These are phyloP conservation scores for Eutrema heterophyllum DNA, from an alignment of 345 rosid species.

Conservation along the genomic window DNA sequence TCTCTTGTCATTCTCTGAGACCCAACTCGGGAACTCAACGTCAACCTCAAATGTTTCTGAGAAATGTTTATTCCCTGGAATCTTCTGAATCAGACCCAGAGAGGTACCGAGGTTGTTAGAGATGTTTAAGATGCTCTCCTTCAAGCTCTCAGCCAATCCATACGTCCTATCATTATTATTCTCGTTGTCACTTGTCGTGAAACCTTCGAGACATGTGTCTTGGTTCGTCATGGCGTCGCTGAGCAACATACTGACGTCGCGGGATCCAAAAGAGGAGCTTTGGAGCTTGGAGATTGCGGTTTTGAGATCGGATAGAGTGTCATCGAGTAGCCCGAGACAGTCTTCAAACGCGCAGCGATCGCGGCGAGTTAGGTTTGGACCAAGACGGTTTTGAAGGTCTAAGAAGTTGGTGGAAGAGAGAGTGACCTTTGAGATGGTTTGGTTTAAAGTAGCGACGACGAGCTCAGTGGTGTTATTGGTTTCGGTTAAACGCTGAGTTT, in stretches of 20 bases:
- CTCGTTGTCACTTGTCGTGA: constrained; percentile 18
- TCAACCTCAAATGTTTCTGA: constrained; percentile 39
- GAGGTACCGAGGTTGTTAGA: constrained; percentile 65
- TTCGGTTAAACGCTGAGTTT: neutral
- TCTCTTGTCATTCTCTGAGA: constrained; percentile 41
- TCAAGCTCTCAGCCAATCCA: constrained; percentile 34
- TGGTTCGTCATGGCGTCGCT: constrained; percentile 82
- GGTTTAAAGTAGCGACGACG: constrained; percentile 47
- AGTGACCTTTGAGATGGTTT: constrained; percentile 41
- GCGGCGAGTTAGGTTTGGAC: constrained; percentile 19
- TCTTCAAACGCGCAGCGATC: constrained; percentile 51
- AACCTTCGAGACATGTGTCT: constrained; percentile 92
- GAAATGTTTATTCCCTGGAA: constrained; percentile 34
- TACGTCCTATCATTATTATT: constrained; percentile 12
- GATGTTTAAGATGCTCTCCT: constrained; percentile 45
- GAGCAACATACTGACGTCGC: constrained; percentile 47
- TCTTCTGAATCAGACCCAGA: constrained; percentile 53
- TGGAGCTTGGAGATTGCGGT: constrained; percentile 42
- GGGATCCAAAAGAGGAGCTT: neutral
- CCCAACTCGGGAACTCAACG: constrained; percentile 59
- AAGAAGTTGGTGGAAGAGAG: constrained; percentile 47
- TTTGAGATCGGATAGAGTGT: constrained; percentile 43
- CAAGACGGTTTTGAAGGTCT: constrained; percentile 15
- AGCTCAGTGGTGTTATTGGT: constrained; percentile 38
- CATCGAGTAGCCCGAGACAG: constrained; percentile 61